Conservation (phyloP, 495 filamentous ascomycete species). For the Mytilinidion resinicola region DNA sequence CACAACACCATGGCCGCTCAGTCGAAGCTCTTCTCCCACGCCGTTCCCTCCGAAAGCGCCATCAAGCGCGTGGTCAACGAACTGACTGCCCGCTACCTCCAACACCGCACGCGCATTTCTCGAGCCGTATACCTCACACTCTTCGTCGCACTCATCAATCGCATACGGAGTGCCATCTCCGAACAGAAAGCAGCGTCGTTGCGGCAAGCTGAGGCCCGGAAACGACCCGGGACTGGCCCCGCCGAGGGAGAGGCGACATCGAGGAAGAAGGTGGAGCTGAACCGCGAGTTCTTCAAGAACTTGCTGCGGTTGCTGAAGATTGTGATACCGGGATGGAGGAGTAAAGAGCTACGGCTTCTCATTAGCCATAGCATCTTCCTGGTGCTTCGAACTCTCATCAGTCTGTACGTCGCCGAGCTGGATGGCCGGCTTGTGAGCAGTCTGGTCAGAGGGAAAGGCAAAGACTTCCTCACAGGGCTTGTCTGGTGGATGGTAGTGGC, state of each 20-base stretch:
- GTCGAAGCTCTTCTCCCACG: conserved; percentile 63
- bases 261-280: conserved; percentile 84
- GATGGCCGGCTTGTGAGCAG: conserved; percentile 88
- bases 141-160: conserved; percentile 78
- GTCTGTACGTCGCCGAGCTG: conserved; percentile 91
- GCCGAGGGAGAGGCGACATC: conserved; percentile 40
- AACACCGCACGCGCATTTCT: conserved; percentile 82
- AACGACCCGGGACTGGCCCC: conserved; percentile 50
- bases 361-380: conserved; percentile 77
- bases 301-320: conserved; percentile 74
- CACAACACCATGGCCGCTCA: conserved; percentile 59
- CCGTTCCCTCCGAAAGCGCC: conserved; percentile 56
- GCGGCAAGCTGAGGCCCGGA: conserved; percentile 59
- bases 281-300: conserved; percentile 90
- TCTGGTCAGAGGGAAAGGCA: conserved; percentile 83
- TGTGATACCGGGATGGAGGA: conserved; percentile 81
- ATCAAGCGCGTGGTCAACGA: conserved; percentile 67
- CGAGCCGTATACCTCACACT: conserved; percentile 89
- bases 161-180: conserved; percentile 82
- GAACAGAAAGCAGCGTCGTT: conserved; percentile 85
- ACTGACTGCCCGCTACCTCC: conserved; percentile 69
- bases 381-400: conserved; percentile 81
- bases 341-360: conserved; percentile 79
- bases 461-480: conserved; percentile 79
- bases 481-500: conserved; percentile 99